Evolutionary conservation across 2,329 filamentous ascomycete species (phyloP).

Genomic region (Xylaria sp.): DNA sequence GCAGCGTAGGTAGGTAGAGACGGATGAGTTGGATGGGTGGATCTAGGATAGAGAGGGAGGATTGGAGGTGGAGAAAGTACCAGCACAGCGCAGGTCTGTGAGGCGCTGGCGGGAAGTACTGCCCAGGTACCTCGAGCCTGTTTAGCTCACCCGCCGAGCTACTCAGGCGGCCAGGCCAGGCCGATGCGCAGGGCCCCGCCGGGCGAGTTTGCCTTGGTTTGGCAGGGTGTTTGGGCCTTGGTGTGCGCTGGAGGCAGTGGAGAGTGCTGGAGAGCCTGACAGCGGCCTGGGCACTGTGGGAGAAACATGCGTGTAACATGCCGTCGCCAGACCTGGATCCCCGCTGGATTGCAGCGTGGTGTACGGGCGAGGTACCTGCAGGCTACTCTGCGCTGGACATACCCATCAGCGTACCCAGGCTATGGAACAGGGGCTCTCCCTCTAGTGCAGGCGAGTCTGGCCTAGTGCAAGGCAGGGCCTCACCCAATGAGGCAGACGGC

Average conservation of each 20-base stretch:
- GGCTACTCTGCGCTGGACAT: not conserved
- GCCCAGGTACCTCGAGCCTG: slow-evolving; percentile 18
- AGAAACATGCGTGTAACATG: slow-evolving; percentile 27
- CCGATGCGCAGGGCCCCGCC: not conserved
- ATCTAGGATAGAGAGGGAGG: slow-evolving; percentile 31
- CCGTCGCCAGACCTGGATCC: slow-evolving; percentile 9
- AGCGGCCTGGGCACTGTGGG: slow-evolving; percentile 20
- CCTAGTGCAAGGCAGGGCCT: not conserved
- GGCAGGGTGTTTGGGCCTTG: slow-evolving; percentile 1
- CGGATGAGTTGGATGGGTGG: slow-evolving; percentile 33
- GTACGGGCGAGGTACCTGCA: slow-evolving; percentile 13
- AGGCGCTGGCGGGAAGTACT: slow-evolving; percentile 27
- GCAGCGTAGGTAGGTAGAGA: slow-evolving; percentile 12
- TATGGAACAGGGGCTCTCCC: slow-evolving; percentile 9
- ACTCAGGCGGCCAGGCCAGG: slow-evolving; percentile 11
- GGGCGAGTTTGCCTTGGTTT: not conserved
- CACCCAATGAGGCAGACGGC: slow-evolving; percentile 15
- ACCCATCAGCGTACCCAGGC: not conserved
- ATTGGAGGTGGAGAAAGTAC: slow-evolving; percentile 30
- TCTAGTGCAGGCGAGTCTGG: not conserved
- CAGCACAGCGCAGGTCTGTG: slow-evolving; percentile 27
- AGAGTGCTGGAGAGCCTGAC: not conserved
- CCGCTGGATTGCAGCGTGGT: not conserved
- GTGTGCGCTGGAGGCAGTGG: not conserved
- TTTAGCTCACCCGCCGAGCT: slow-evolving; percentile 16